A percentile compares a stretch with the other conserved stretches of the same genome.
Evolutionary conservation across 495 filamentous ascomycete species (phyloP).

Genomic region (Trichoderma virens): DNA sequence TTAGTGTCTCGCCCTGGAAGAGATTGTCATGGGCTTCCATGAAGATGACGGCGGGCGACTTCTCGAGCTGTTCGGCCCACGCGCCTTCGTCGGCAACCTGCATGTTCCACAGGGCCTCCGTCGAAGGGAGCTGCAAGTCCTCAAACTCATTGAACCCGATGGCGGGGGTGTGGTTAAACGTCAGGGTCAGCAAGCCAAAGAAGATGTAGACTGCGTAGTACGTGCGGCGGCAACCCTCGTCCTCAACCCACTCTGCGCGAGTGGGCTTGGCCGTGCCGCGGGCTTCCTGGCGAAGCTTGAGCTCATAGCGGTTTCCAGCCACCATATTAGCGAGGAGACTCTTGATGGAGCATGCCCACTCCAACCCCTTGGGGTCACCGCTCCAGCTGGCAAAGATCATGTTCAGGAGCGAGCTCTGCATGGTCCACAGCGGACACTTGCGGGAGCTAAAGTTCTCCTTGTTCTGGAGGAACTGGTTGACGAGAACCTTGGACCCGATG

Average conservation of each 20-base stretch:
- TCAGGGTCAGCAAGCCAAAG: constrained; percentile 91
- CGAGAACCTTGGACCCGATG: constrained; percentile 91
- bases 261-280: constrained; percentile 70
- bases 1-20: constrained; percentile 83
- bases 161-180: constrained; percentile 93
- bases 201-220: constrained; percentile 99
- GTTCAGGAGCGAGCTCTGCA: constrained; percentile 92
- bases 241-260: constrained; percentile 90
- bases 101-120: constrained; percentile 90
- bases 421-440: constrained; percentile 95
- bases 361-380: constrained; percentile 91
- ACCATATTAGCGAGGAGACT: constrained; percentile 98
- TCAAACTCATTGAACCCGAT: constrained; percentile 99
- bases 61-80: constrained; percentile 71
- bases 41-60: constrained; percentile 70
- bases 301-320: constrained; percentile 89
- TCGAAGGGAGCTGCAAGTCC: constrained; percentile 82
- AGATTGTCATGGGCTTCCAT: constrained; percentile 89
- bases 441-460: constrained; percentile 98
- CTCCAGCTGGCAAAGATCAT: constrained; percentile 99
- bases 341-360: constrained; percentile 99
- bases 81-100: constrained; percentile 68
- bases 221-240: constrained; percentile 91
- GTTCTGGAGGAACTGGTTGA: constrained; percentile 94
- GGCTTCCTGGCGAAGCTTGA: constrained; percentile 84